Percentiles rank a stretch among this genome's conserved stretches.
Conservation (phyloP, 148 eudicot species). For the Cornus controversa region DNA sequence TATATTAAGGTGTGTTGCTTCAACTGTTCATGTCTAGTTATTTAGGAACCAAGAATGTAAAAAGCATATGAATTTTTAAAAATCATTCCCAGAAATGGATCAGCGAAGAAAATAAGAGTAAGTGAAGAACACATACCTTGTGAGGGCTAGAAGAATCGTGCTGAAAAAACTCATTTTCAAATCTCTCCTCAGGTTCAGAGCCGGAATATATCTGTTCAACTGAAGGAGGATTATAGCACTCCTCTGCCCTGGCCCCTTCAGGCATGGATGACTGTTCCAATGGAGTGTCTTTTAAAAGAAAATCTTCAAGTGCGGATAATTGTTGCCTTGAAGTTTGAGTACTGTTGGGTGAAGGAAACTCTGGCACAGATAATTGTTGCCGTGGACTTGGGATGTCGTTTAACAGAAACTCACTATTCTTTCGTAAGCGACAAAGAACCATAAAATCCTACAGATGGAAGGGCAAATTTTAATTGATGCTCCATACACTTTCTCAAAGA, state of each 20-base stretch:
- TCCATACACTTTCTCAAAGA: neutral
- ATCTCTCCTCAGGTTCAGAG: conserved; percentile 41
- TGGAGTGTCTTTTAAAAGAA: conserved; percentile 28
- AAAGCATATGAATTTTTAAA: no score
- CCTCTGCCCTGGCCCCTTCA: conserved; percentile 32
- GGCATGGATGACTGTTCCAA: no score
- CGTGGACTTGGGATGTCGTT: conserved; percentile 22
- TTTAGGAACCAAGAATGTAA: no score
- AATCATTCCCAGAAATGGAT: no score
- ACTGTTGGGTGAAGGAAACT: no score
- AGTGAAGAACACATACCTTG: conserved; percentile 24
- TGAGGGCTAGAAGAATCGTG: conserved; percentile 34
- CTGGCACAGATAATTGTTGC: no score
- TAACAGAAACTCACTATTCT: conserved; percentile 42
- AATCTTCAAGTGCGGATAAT: no score
- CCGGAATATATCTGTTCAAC: conserved; percentile 44
- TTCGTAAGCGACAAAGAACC: conserved; percentile 75
- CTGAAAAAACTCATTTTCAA: conserved; percentile 27
- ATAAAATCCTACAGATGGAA: conserved; percentile 54
- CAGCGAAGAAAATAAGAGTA: neutral
- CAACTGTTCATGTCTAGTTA: no score
- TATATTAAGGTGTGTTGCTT: no score
- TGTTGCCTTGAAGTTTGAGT: no score
- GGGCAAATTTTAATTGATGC: no score
- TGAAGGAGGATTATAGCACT: conserved; percentile 46